These are phyloP conservation scores for Rhizophagus clarus DNA, from an alignment of 192 early-diverging fungal genomes.

Conservation along the genomic window DNA sequence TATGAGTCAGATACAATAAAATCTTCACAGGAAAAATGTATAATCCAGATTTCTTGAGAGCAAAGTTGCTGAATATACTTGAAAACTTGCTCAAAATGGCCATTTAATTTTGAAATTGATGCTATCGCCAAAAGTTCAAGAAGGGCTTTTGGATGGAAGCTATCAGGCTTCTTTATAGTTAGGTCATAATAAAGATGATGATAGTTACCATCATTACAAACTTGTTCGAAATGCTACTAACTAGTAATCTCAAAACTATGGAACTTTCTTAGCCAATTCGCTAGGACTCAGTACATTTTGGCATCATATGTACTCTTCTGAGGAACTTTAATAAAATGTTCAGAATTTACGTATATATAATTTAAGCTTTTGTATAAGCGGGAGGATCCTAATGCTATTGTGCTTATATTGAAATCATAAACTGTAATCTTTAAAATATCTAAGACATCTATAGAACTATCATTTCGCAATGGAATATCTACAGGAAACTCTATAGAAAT, in stretches of 20 bases:
- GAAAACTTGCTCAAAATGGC: too few species aligned
- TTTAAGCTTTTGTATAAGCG: conserved; percentile 21
- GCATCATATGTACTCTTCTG: conserved; percentile 25
- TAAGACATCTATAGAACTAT: background rate
- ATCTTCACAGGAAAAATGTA: too few species aligned
- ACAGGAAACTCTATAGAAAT: background rate
- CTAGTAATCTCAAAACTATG: background rate
- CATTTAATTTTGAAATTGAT: too few species aligned
- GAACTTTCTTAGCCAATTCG: background rate
- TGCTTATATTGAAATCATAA: background rate
- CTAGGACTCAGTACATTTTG: conserved; percentile 12
- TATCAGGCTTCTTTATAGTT: too few species aligned
- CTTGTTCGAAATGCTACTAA: background rate
- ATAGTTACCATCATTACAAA: too few species aligned
- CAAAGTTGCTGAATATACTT: too few species aligned
- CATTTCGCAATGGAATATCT: background rate
- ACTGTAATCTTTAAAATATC: conserved; percentile 11
- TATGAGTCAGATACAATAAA: too few species aligned
- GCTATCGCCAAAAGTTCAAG: too few species aligned
- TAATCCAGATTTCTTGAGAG: too few species aligned
- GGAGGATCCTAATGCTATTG: conserved; percentile 15
- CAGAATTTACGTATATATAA: background rate
- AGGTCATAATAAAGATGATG: too few species aligned
- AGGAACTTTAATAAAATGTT: background rate
- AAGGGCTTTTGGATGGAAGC: too few species aligned